Evolutionary conservation across 2,329 filamentous ascomycete genomes (phyloP), one percentile per base, ranked within the genome.

Genomic region (Aureobasidium vineae): DNA sequence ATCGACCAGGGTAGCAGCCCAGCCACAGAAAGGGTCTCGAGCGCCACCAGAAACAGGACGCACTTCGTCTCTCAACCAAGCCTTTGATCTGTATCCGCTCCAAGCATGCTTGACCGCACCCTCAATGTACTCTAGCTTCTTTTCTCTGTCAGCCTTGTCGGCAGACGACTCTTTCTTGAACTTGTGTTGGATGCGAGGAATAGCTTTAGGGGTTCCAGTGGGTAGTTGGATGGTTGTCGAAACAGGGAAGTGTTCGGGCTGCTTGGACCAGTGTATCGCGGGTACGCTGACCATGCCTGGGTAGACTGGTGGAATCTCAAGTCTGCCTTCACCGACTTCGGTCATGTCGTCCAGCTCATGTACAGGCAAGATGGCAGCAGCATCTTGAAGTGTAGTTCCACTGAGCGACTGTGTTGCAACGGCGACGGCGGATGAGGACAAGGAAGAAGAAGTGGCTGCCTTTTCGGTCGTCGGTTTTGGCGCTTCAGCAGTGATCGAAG

Each of bases 1-100:
- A 79, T 97, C 92, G 5, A 97, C 90, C 68, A 97, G 76, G 0
- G 92, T 96, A 19, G 92, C 92, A 21, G 90, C 90, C 92, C 92
- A 97, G 59, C 90, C 91, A 74, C 92, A 94, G 77, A 98, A 98
- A 0, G 92, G 91, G 74, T 97, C 90, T 21, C 86, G 85, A 70
- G 82, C 86, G 16, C 79, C 80, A 61, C 88, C 88, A 36, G 86
- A 85, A 11, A 94, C 81, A 1, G 95, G 95, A 52, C 80, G 84
- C 19, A 98, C 79, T 79, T 98, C 95, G 74, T 98, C 95, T 71
- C 96, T 90, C 69, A 88, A 85, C 86, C 91, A 95, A 13, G 93
- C 94, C 72, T 88, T 83, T 68, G 86, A 82, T 73, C 85, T 90
- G 79, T 98, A 98, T 41, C 90, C 91, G 4, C 81, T 78, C 94